Evolutionary conservation across 2,329 filamentous ascomycete species (phyloP).

Genomic region (Cladosporium sp.): DNA sequence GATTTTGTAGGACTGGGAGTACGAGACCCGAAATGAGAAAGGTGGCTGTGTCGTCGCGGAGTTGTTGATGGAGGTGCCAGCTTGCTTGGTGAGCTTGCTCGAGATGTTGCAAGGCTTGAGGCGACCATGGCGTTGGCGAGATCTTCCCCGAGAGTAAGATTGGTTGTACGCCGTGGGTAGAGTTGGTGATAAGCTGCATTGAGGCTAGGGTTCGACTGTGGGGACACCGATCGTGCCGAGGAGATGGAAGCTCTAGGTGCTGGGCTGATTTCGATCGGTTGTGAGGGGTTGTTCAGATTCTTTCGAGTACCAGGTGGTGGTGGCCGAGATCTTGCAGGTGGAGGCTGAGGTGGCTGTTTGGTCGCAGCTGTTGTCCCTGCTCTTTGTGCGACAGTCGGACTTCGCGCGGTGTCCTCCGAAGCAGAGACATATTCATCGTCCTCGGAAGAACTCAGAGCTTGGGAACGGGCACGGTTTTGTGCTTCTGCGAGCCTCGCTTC

Average conservation of each 20-base stretch:
- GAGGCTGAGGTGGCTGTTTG: constrained; percentile 9
- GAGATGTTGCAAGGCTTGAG: constrained; percentile 66
- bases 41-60: constrained; percentile 1
- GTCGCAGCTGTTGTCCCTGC: background rate
- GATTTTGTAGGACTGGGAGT: constrained; percentile 43
- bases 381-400: constrained; percentile 10
- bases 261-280: constrained; percentile 24
- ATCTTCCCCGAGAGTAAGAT: constrained; percentile 61
- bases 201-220: constrained; percentile 33
- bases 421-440: constrained; percentile 28
- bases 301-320: background rate
- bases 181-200: constrained; percentile 38
- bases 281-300: constrained; percentile 16
- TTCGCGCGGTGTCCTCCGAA: constrained; percentile 26
- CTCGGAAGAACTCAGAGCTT: background rate
- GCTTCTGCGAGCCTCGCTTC: constrained; percentile 10
- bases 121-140: constrained; percentile 76
- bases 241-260: constrained; percentile 5
- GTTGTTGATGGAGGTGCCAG: constrained; percentile 40
- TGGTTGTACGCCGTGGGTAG: constrained; percentile 43
- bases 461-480: constrained; percentile 9
- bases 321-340: constrained; percentile 6
- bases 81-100: constrained; percentile 43
- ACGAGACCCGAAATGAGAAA: constrained; percentile 29
- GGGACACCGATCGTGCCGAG: constrained; percentile 25